phyloP scores from a whole-genome alignment of 148 eudicot species.

The Persicaria tinctoria region DNA sequence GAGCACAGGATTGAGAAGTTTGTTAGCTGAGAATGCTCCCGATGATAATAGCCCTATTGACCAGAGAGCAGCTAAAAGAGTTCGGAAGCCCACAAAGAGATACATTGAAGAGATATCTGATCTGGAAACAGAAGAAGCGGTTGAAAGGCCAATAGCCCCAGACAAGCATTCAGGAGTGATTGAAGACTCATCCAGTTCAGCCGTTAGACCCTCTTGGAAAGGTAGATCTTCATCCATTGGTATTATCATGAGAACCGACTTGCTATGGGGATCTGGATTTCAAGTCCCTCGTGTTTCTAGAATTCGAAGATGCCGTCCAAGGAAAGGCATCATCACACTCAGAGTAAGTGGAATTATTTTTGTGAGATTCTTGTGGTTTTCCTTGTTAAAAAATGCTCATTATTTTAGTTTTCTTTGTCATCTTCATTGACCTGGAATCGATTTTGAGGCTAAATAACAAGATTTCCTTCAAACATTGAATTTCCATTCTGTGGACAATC shows the following conservation, averaged over 20 bases:
- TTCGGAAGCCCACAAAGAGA: conserved; percentile 84
- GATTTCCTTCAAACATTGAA: no score
- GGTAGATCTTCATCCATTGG: conserved; percentile 28
- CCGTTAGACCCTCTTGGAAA: conserved; percentile 29
- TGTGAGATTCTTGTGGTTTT: neutral
- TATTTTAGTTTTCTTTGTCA: no score
- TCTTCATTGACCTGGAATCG: no score
- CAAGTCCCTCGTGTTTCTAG: conserved; percentile 86
- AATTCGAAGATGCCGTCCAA: conserved; percentile 83
- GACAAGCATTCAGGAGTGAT: conserved; percentile 29
- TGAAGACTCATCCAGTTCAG: conserved; percentile 23
- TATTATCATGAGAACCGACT: conserved; percentile 57
- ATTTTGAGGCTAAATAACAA: no score
- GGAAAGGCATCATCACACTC: conserved; percentile 56
- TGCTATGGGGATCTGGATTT: conserved; percentile 80
- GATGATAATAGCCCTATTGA: conserved; percentile 40
- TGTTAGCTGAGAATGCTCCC: conserved; percentile 27
- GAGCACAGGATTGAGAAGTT: conserved; percentile 23
- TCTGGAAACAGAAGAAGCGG: conserved; percentile 38
- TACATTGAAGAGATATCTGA: conserved; percentile 90
- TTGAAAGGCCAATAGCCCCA: conserved; percentile 34
- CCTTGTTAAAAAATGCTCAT: no score
- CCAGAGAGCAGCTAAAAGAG: conserved; percentile 63
- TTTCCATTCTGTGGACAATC: no score
- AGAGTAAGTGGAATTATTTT: conserved; percentile 37